These are phyloP conservation scores for Xylaria longipes DNA, from an alignment of 495 filamentous ascomycete species.

Conservation along the genomic window DNA sequence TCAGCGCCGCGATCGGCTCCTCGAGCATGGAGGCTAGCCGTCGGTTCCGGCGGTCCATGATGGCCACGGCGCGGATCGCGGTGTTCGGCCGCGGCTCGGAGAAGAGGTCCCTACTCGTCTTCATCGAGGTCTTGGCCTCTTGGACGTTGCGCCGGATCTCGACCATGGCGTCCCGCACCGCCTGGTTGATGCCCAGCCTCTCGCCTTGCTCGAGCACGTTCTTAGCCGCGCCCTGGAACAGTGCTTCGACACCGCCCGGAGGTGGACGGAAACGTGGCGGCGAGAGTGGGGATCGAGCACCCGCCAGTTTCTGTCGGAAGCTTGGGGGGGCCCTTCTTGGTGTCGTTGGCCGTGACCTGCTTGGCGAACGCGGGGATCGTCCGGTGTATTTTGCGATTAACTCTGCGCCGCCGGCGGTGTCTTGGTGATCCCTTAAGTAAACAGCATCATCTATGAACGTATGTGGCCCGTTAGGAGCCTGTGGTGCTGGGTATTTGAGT, in stretches of 20 bases:
- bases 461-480: conserved; percentile 66
- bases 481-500: conserved; percentile 78
- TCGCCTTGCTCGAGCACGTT: conserved; percentile 83
- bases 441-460: conserved; percentile 89
- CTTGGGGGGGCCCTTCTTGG: conserved; percentile 31
- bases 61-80: conserved; percentile 42
- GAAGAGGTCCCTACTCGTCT: conserved; percentile 37
- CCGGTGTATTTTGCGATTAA: conserved; percentile 86
- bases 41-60: conserved; percentile 73
- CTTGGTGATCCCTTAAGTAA: conserved; percentile 80
- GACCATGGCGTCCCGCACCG: conserved; percentile 85
- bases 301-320: conserved; percentile 35
- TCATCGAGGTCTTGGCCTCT: conserved; percentile 47
- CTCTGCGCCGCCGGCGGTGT: conserved; percentile 69
- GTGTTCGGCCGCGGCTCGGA: conserved; percentile 34
- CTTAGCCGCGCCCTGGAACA: conserved; percentile 86
- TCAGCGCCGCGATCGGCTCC: conserved; percentile 72
- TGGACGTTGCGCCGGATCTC: conserved; percentile 68
- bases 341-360: conserved; percentile 39
- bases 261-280: conserved; percentile 67
- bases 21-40: conserved; percentile 76
- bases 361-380: conserved; percentile 60
- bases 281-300: conserved; percentile 58
- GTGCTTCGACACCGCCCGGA: conserved; percentile 70
- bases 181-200: conserved; percentile 86